phyloP scores from a whole-genome alignment of 2,329 filamentous ascomycete genomes.

The Sclerotinia trifoliorum region DNA sequence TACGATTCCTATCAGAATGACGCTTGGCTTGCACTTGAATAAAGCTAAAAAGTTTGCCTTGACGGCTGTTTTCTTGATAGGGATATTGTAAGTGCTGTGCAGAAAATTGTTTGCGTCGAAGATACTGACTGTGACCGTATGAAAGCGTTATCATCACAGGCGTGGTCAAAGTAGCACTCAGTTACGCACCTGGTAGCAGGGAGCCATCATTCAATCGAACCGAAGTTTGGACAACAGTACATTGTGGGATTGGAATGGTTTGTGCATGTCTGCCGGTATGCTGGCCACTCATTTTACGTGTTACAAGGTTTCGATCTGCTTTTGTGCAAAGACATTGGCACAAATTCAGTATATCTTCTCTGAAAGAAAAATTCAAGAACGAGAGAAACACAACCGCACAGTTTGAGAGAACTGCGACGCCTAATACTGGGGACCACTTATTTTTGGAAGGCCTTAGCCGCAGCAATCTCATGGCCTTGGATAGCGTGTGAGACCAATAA shows the following conservation, averaged over 20 bases:
- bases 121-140: neutral
- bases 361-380: neutral
- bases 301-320: neutral
- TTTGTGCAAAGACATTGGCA: neutral
- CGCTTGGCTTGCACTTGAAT: constrained; percentile 1
- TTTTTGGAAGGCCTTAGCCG: neutral
- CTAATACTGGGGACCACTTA: neutral
- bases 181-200: constrained; percentile 10
- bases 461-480: too few species aligned
- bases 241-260: constrained; percentile 14
- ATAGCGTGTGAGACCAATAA: too few species aligned
- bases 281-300: neutral
- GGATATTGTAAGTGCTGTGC: constrained; percentile 4
- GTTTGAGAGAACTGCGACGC: neutral
- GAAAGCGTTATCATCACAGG: constrained; percentile 8
- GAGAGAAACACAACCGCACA: neutral
- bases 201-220: constrained; percentile 15
- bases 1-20: neutral
- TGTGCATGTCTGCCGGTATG: constrained; percentile 12
- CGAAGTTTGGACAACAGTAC: constrained; percentile 9
- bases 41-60: constrained; percentile 7
- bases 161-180: constrained; percentile 11
- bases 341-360: neutral
- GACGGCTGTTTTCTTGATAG: constrained; percentile 4
- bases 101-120: neutral